phyloP scores from a whole-genome alignment of 495 filamentous ascomycete genomes.

The Saxophila tyrrhenica region DNA sequence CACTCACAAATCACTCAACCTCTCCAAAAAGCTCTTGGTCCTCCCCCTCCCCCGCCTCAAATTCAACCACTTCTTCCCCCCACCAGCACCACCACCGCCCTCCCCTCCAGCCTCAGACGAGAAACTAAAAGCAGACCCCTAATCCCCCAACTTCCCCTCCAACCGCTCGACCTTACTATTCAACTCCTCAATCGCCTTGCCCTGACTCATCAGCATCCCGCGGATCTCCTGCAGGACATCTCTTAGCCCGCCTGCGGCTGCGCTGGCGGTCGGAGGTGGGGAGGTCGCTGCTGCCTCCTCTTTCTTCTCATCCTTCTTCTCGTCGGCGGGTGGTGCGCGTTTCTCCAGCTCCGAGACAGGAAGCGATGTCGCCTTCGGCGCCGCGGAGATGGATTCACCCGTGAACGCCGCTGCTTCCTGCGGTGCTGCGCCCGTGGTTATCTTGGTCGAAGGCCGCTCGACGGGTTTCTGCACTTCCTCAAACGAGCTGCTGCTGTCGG shows the following conservation, averaged over 20 bases:
- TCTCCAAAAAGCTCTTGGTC: not conserved
- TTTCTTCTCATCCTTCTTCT: too few species aligned
- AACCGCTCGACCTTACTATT: constrained; percentile 58
- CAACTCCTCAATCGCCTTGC: constrained; percentile 47
- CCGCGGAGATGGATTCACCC: constrained; percentile 21
- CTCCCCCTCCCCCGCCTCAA: not conserved
- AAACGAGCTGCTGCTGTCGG: constrained; percentile 62
- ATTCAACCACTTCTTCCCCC: not conserved
- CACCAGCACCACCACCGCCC: too few species aligned
- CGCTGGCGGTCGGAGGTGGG: constrained; percentile 23
- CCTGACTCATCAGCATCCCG: constrained; percentile 50
- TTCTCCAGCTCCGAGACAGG: constrained; percentile 3
- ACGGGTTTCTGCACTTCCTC: constrained; percentile 63
- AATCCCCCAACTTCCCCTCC: constrained; percentile 36
- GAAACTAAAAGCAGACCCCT: not conserved
- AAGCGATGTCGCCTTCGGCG: constrained; percentile 4
- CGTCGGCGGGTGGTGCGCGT: constrained; percentile 27
- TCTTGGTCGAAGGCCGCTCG: constrained; percentile 33
- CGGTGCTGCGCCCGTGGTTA: too few species aligned
- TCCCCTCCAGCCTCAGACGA: not conserved
- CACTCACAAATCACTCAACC: not conserved
- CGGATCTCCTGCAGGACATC: constrained; percentile 50
- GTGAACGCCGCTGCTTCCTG: too few species aligned
- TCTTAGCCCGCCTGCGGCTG: constrained; percentile 26
- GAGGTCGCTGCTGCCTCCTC: constrained; percentile 26